Evolutionary conservation across 352 stramenopile species (phyloP).

Genomic region (Phytophthora sansomeana): DNA sequence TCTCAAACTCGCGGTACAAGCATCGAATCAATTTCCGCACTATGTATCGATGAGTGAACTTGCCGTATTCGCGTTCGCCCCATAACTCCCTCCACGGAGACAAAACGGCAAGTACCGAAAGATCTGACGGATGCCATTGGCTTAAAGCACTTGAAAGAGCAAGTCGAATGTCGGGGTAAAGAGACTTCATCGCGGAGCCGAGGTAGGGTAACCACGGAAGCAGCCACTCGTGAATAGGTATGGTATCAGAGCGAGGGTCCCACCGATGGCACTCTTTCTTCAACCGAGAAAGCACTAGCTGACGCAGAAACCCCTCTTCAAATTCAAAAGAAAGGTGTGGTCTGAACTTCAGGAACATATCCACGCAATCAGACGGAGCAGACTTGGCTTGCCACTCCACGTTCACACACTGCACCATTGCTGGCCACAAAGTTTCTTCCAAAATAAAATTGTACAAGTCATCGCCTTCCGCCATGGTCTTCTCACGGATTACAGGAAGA

Average conservation of each 20-base stretch:
- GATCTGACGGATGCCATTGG: conserved; percentile 84
- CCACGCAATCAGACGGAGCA: conserved; percentile 46
- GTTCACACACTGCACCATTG: conserved; percentile 71
- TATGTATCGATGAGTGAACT: conserved; percentile 87
- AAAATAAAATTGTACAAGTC: conserved; percentile 84
- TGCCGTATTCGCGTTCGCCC: conserved; percentile 81
- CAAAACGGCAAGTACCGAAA: conserved; percentile 67
- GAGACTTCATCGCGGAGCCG: conserved; percentile 46
- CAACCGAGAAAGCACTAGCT: conserved; percentile 74
- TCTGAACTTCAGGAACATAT: conserved; percentile 56
- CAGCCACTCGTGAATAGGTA: conserved; percentile 83
- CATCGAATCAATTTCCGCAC: conserved; percentile 77
- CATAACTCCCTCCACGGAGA: conserved; percentile 77
- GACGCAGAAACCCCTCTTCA: conserved; percentile 57
- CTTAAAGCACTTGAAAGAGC: conserved; percentile 67
- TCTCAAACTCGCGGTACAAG: conserved; percentile 83
- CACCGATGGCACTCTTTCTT: conserved; percentile 77
- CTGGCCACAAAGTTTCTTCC: conserved; percentile 79
- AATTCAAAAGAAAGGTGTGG: conserved; percentile 63
- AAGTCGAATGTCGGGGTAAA: conserved; percentile 81
- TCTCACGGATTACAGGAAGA: conserved; percentile 76
- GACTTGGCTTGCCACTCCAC: conserved; percentile 65
- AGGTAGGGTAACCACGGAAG: conserved; percentile 71
- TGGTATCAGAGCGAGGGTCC: conserved; percentile 53
- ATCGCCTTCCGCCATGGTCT: conserved; percentile 58